Evolutionary conservation across 2,329 filamentous ascomycete genomes (phyloP), one percentile per base, ranked within the genome.

Genomic region (Hysterium pulicare): DNA sequence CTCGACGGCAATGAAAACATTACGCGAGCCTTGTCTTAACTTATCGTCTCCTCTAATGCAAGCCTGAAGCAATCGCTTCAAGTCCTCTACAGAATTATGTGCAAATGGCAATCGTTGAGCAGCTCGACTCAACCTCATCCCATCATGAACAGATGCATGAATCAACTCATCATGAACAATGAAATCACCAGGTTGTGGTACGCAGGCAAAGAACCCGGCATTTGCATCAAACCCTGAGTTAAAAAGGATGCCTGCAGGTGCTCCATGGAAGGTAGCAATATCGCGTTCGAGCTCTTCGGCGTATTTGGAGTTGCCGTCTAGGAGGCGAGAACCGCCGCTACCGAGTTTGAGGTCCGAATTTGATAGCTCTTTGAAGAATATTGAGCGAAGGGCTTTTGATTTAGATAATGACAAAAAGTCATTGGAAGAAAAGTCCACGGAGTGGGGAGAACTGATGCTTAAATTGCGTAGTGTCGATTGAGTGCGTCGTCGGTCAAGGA

Each of bases 61-160:
- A 1, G 50, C 31, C 36, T 59, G 35, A 11, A 73, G 44, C 9
- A 66, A 52, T 11, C 32, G 38, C 16, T 45, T 38, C 31, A 71
- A 41, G 19, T 58, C 56, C 1, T 38, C 28, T 1, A 79, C 68
- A 4, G 62, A 68, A 46, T 81, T 83, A 53, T 86, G 83, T 13
- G 58, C 52, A 49, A 87, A 86, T 0, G 73, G 44, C 0, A 77
- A 33, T 10, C 50, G 67, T 22, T 51, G 62, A 0, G 54, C 62
- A 0, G 79, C 81, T 1, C 83, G 74, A 9, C 80, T 81, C 21
- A 83, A 53, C n/a, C 74, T 72, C 82, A 90, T 86, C 0, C 86
- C 86, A 57, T 90, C 85, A 43, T 88, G 86, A 1, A 83, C 79
- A 48, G 83, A 87, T 0, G 87, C 86, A 53, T 90, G 86, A 16